Percentiles rank a stretch among this genome's conserved stretches.
Evolutionary conservation across 306 rosid genomes (phyloP).

Genomic region (Begonia peltatifolia): DNA sequence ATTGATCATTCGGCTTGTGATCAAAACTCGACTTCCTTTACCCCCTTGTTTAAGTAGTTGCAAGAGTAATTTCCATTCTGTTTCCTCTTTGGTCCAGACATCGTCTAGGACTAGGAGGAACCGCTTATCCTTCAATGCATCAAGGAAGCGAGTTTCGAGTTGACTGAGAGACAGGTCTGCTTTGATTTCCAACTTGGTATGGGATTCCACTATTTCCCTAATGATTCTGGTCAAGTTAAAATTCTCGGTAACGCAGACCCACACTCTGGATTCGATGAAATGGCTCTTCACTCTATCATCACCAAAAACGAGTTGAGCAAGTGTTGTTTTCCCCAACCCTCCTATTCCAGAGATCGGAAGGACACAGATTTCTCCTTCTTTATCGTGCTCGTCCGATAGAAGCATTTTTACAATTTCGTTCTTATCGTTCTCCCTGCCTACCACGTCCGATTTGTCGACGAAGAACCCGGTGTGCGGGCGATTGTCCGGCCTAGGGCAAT

Average conservation of each 20-base stretch:
- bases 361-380: neutral
- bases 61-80: neutral
- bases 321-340: neutral
- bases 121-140: neutral
- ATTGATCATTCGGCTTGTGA: neutral
- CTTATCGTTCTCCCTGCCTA: slow-evolving; percentile 1
- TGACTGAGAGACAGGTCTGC: neutral
- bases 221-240: neutral
- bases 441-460: neutral
- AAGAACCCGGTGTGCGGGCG: neutral
- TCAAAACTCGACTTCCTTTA: neutral
- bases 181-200: neutral
- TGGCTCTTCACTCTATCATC: neutral
- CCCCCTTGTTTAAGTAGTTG: neutral
- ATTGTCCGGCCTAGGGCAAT: neutral
- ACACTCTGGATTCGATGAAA: neutral
- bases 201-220: neutral
- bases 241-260: neutral
- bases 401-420: neutral
- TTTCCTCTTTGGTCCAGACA: slow-evolving; percentile 3
- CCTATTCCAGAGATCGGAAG: slow-evolving; percentile 3
- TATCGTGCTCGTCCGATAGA: neutral
- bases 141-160: neutral
- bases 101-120: neutral
- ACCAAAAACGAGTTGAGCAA: neutral